phyloP scores from a whole-genome alignment of 345 rosid genomes.

The Geranium brycei region DNA sequence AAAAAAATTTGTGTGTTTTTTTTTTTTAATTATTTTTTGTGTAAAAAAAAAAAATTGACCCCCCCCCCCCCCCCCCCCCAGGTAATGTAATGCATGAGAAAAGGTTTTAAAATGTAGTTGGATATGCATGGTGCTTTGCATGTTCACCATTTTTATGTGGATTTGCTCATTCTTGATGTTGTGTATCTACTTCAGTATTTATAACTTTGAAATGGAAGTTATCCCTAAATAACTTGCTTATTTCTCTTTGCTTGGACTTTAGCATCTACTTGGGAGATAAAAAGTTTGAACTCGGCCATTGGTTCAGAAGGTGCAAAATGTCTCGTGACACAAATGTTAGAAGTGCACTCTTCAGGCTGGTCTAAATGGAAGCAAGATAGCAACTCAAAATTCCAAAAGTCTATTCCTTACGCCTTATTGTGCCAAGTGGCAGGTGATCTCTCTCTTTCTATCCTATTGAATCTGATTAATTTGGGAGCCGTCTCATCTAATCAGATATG shows the following conservation, averaged over 20 bases:
- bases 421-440: constrained; percentile 68
- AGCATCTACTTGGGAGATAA: constrained; percentile 97
- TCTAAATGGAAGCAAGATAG: constrained; percentile 58
- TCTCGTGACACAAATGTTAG: constrained; percentile 76
- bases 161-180: neutral
- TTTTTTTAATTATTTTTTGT: too few species aligned
- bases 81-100: too few species aligned
- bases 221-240: constrained; percentile 1
- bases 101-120: neutral
- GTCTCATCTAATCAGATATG: neutral
- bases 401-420: constrained; percentile 60
- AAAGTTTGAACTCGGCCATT: constrained; percentile 40
- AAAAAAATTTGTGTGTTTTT: too few species aligned
- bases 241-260: constrained; percentile 17
- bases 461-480: neutral
- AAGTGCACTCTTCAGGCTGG: constrained; percentile 66
- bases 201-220: neutral
- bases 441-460: neutral
- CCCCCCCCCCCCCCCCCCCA: too few species aligned
- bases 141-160: neutral
- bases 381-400: constrained; percentile 76
- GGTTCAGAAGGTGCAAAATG: constrained; percentile 49
- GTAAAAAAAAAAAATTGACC: too few species aligned
- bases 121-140: neutral
- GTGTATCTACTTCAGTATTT: neutral